Percentiles rank a stretch among this genome's conserved stretches.
These are phyloP conservation scores for Kodamaea sagamina DNA, from an alignment of 805 yeast species.

Conservation along the genomic window DNA sequence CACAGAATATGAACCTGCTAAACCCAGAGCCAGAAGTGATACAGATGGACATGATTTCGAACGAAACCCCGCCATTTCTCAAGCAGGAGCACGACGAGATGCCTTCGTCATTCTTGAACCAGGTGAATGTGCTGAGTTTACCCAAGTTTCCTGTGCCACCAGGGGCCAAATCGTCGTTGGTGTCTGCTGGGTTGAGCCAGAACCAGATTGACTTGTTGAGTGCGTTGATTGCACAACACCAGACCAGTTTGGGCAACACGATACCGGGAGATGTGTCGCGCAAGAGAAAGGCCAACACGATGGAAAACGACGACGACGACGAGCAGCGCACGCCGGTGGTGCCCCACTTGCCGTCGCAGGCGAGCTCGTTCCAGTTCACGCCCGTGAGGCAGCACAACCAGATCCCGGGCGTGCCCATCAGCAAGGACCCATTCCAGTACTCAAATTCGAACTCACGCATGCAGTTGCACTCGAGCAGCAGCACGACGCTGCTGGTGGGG, in stretches of 20 bases:
- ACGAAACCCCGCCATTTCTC: conserved; percentile 6
- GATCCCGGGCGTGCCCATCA: conserved; percentile 12
- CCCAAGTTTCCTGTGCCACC: conserved; percentile 72
- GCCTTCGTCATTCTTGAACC: conserved; percentile 5
- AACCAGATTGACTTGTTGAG: conserved; percentile 74
- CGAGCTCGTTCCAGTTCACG: conserved; percentile 11
- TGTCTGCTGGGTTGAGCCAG: conserved; percentile 64
- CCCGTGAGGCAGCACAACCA: conserved; percentile 20
- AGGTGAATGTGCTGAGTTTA: conserved; percentile 33
- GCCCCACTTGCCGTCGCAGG: conserved; percentile 16
- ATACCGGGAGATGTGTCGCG: conserved; percentile 10
- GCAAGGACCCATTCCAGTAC: conserved; percentile 6
- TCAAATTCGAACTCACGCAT: background rate
- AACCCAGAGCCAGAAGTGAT: conserved; percentile 1
- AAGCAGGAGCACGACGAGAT: conserved; percentile 5
- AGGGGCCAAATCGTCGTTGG: conserved; percentile 65
- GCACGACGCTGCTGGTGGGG: conserved; percentile 12
- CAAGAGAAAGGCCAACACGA: background rate
- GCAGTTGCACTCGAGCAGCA: conserved; percentile 6
- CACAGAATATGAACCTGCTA: background rate
- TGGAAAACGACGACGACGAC: conserved; percentile 1
- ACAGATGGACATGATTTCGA: conserved; percentile 1
- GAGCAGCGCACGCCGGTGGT: conserved; percentile 8
- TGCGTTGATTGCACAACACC: conserved; percentile 73
- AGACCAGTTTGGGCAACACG: conserved; percentile 26